Conservation (phyloP, 768 basidiomycete genomes). For the Tubosaeta sp. region DNA sequence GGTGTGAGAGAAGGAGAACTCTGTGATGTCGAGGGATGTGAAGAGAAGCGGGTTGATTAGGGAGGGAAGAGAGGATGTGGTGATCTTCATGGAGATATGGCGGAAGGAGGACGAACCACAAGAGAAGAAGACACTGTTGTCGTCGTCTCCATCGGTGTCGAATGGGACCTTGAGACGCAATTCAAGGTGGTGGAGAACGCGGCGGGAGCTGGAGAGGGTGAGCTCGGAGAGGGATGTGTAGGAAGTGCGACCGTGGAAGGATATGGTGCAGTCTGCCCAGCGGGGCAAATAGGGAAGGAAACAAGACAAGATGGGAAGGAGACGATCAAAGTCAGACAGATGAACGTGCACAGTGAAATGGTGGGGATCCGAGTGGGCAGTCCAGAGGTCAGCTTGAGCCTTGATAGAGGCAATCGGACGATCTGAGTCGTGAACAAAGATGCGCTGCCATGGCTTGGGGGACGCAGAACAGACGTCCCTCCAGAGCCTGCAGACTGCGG, state of each 20-base stretch:
- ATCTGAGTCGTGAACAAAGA: constrained; percentile 45
- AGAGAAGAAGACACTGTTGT: constrained; percentile 26
- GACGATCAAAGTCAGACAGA: constrained; percentile 42
- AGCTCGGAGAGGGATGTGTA: constrained; percentile 29
- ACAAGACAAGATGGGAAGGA: constrained; percentile 63
- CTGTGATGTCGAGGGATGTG: constrained; percentile 54
- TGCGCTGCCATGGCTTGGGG: constrained; percentile 58
- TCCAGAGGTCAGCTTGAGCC: constrained; percentile 51
- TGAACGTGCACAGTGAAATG: constrained; percentile 52
- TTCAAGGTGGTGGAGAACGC: constrained; percentile 28
- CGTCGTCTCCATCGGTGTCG: constrained; percentile 14
- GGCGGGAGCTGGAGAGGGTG: constrained; percentile 14
- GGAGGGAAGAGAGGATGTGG: constrained; percentile 47
- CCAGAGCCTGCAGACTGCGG: constrained; percentile 59
- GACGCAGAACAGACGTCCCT: constrained; percentile 46
- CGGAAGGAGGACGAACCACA: constrained; percentile 35
- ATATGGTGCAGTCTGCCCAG: constrained; percentile 52
- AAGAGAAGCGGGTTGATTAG: constrained; percentile 49
- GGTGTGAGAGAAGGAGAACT: constrained; percentile 39
- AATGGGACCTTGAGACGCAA: constrained; percentile 25
- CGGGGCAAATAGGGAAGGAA: constrained; percentile 53
- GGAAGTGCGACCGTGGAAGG: constrained; percentile 30
- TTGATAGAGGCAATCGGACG: constrained; percentile 37
- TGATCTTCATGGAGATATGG: constrained; percentile 45
- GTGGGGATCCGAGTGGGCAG: constrained; percentile 48